Percentiles rank a stretch among this genome's conserved stretches.
phyloP scores from a whole-genome alignment of 2,329 filamentous ascomycete species.

The Scytalidium lignicola region DNA sequence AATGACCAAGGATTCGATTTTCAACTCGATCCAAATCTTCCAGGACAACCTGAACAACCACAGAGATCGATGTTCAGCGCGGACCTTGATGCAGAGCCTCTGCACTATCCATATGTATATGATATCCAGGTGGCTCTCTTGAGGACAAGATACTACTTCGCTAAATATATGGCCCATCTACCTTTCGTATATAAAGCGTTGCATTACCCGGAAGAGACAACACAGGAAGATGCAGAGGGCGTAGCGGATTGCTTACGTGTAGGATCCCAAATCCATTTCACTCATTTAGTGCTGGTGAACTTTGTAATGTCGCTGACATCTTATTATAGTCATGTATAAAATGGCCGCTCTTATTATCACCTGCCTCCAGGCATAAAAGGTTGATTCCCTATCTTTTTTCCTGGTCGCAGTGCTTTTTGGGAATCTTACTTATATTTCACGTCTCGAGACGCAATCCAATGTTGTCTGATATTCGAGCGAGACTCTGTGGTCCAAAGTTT shows the following conservation, averaged over 20 bases:
- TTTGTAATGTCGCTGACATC: neutral
- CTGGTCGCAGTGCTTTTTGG: slow-evolving; percentile 58
- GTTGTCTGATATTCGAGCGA: slow-evolving; percentile 42
- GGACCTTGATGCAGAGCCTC: slow-evolving; percentile 38
- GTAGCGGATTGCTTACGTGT: slow-evolving; percentile 49
- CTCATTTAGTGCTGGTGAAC: neutral
- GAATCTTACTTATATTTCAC: slow-evolving; percentile 51
- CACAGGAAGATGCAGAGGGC: slow-evolving; percentile 46
- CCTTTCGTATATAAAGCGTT: slow-evolving; percentile 57
- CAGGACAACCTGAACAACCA: slow-evolving; percentile 1
- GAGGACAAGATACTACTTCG: slow-evolving; percentile 54
- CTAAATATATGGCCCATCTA: slow-evolving; percentile 51
- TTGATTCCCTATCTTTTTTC: slow-evolving; percentile 55
- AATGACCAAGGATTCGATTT: slow-evolving; percentile 21
- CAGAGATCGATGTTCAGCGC: slow-evolving; percentile 38
- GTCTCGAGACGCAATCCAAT: slow-evolving; percentile 47
- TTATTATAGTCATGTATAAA: slow-evolving; percentile 41
- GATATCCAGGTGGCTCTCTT: slow-evolving; percentile 53
- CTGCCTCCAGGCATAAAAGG: slow-evolving; percentile 51
- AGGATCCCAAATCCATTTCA: slow-evolving; percentile 5
- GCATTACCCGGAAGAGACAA: slow-evolving; percentile 50
- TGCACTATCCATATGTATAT: slow-evolving; percentile 44
- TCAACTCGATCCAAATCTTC: slow-evolving; percentile 16
- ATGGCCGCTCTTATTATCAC: slow-evolving; percentile 56
- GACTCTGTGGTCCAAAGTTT: slow-evolving; percentile 43